Evolutionary conservation across 768 basidiomycete genomes (phyloP).

Genomic region (Tylopilus vinaceipallidus): DNA sequence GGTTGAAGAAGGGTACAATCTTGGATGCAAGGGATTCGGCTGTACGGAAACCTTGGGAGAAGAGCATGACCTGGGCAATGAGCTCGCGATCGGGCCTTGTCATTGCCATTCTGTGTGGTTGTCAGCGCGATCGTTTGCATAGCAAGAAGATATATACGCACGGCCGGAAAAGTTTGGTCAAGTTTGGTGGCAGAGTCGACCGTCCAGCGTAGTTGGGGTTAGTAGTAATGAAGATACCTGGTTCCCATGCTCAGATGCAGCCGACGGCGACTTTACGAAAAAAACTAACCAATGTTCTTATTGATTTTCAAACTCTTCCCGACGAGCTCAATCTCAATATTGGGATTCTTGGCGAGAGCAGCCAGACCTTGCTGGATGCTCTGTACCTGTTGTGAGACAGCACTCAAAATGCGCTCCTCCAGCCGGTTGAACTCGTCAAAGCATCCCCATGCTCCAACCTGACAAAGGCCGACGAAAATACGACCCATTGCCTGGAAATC

Average conservation of each 20-base stretch:
- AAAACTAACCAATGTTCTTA: slow-evolving; percentile 78
- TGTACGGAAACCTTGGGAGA: slow-evolving; percentile 98
- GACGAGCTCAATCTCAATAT: slow-evolving; percentile 91
- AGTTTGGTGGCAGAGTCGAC: slow-evolving; percentile 82
- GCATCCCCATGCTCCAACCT: slow-evolving; percentile 99
- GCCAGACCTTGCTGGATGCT: slow-evolving; percentile 95
- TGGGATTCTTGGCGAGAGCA: slow-evolving; percentile 77
- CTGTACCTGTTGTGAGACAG: slow-evolving; percentile 98
- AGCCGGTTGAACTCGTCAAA: slow-evolving; percentile 98
- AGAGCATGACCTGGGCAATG: slow-evolving; percentile 98
- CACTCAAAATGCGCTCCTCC: slow-evolving; percentile 95
- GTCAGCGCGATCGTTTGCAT: slow-evolving; percentile 8
- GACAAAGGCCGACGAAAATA: slow-evolving; percentile 97
- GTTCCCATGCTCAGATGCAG: slow-evolving; percentile 9
- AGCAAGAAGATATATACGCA: slow-evolving; percentile 40
- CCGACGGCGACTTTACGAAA: neutral
- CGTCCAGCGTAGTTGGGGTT: slow-evolving; percentile 99
- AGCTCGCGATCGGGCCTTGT: slow-evolving; percentile 97
- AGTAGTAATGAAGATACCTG: slow-evolving; percentile 97
- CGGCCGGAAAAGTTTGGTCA: slow-evolving; percentile 93
- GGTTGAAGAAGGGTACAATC: slow-evolving; percentile 98
- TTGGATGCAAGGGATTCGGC: slow-evolving; percentile 97
- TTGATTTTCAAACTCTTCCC: slow-evolving; percentile 93
- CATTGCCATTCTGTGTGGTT: slow-evolving; percentile 85
- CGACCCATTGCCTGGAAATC: slow-evolving; percentile 99